Base-by-base conservation (phyloP, 2,329 filamentous ascomycete species). In the Fusarium coffeatum region DNA sequence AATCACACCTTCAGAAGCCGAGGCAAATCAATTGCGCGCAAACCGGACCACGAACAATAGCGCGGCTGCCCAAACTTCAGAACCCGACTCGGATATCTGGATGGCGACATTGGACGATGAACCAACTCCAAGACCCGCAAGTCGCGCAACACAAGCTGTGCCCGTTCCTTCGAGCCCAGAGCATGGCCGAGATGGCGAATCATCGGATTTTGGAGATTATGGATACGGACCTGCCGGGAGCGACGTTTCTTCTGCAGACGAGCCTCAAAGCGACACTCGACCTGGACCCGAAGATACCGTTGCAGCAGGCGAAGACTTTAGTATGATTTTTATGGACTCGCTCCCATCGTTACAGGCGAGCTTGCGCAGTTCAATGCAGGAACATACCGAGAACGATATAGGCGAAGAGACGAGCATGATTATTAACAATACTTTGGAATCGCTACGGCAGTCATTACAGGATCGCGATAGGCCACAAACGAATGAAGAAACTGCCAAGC, bases 281-380 rank as follows among this genome's bases (percentile, higher is more conserved):
- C 74, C 68, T n/a, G 59, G 53, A 42, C 66, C 56, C 46, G 79
- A 81, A 32, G 80, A 86, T 51, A 85, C 81, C 1, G 80, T 85
- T 48, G 80, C 81, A 6, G 81, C 85, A n/a, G 83, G 80, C 18
- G 86, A 88, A 64, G 84, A 85, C 41, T 88, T 88, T 66, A 88
- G 86, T 73, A 88, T 88, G 85, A 88, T 88, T 59, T 85, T 86
- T 32, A 82, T 87, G 64, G 82, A 86, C 47, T 86, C 85, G 4
- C 78, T 89, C 20, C 85, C 84, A 4, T 86, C 85, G 0, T 79
- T 88, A 57, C 83, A 83, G 37, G 81, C 78, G 3, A 81, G 80
- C 37, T 77, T 82, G 58, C 76, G 76, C 43, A 77, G 75, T 60
- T 78, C 77, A 20, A 70, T 77, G 12, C 76, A 78, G 25, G 75